phyloP scores from a whole-genome alignment of 108 stramenopile species.

The Aurantiochytrium sp. region DNA sequence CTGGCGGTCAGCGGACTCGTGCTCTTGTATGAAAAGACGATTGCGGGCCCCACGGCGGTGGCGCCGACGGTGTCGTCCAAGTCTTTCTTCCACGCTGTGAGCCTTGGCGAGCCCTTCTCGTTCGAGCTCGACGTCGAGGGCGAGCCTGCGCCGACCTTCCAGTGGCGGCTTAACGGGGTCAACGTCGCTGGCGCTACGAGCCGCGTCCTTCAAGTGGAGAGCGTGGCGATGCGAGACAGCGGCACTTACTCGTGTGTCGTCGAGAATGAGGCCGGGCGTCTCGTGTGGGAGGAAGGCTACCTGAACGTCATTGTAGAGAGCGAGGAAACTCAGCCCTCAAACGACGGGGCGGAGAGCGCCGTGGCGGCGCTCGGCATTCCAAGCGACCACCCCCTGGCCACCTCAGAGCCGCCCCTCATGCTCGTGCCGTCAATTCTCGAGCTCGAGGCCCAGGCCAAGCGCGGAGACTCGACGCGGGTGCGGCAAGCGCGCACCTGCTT shows the following conservation, averaged over 20 bases:
- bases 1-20: no score
- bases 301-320: background rate
- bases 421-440: background rate
- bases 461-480: slow-evolving; percentile 6
- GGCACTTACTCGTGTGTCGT: slow-evolving; percentile 27
- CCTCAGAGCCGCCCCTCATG: background rate
- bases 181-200: background rate
- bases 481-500: background rate
- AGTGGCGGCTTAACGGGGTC: slow-evolving; percentile 19
- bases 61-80: background rate
- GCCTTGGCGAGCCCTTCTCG: background rate
- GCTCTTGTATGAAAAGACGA: no score
- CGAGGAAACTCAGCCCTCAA: background rate
- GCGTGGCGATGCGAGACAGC: background rate
- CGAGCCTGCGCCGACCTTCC: background rate
- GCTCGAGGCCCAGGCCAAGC: background rate
- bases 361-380: background rate
- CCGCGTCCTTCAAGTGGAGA: background rate
- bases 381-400: background rate
- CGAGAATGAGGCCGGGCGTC: background rate
- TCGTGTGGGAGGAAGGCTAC: slow-evolving; percentile 20
- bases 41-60: no score
- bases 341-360: background rate
- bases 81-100: background rate
- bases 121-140: slow-evolving; percentile 9